Conservation (phyloP, 768 basidiomycete species). For the Fibroporia radiculosa region DNA sequence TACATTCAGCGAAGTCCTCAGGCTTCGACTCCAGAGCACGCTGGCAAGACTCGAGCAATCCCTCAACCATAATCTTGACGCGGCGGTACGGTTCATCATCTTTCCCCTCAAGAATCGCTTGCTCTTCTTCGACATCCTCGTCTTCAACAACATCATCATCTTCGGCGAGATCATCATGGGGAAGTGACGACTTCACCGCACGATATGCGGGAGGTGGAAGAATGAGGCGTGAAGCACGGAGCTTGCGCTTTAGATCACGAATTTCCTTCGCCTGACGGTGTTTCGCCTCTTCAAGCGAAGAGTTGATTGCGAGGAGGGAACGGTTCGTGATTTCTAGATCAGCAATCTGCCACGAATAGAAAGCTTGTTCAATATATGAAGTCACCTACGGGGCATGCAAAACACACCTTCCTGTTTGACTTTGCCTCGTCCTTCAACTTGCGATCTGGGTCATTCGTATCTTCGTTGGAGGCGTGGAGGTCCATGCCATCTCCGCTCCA, state of each 20-base stretch:
- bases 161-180: slow-evolving; percentile 36
- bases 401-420: slow-evolving; percentile 74
- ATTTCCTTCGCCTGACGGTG: slow-evolving; percentile 80
- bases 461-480: slow-evolving; percentile 5
- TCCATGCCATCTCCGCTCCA: slow-evolving; percentile 9
- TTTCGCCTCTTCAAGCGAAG: slow-evolving; percentile 73
- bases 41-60: slow-evolving; percentile 48
- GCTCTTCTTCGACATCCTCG: slow-evolving; percentile 33
- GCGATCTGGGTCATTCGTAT: slow-evolving; percentile 30
- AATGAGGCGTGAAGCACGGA: slow-evolving; percentile 75
- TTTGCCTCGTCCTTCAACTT: slow-evolving; percentile 68
- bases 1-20: slow-evolving; percentile 38
- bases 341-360: slow-evolving; percentile 61
- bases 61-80: slow-evolving; percentile 56
- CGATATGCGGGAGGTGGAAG: slow-evolving; percentile 61
- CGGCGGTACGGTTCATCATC: slow-evolving; percentile 56
- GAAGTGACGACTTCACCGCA: slow-evolving; percentile 45
- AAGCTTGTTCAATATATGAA: slow-evolving; percentile 1
- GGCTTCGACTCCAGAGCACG: slow-evolving; percentile 53
- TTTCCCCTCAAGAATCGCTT: slow-evolving; percentile 23
- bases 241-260: slow-evolving; percentile 69
- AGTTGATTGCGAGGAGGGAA: slow-evolving; percentile 80
- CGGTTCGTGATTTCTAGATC: slow-evolving; percentile 88
- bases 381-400: slow-evolving; percentile 1
- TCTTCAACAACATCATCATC: slow-evolving; percentile 35